Percentiles rank a stretch among this genome's conserved stretches.
phyloP scores from a whole-genome alignment of 352 stramenopile genomes.

The Pythium inflatum region DNA sequence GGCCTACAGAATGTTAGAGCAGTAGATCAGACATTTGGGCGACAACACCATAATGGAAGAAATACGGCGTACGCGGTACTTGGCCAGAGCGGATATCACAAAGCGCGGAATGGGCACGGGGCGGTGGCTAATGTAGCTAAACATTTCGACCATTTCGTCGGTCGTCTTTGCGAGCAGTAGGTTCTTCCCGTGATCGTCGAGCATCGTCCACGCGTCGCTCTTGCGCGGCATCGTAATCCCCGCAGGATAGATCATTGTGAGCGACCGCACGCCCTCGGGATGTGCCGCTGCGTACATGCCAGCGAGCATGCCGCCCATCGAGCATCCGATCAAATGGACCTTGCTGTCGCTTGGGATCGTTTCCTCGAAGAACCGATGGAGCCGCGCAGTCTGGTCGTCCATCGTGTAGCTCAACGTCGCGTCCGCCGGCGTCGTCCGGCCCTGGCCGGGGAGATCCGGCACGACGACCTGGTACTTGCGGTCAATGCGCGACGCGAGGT shows the following conservation, averaged over 20 bases:
- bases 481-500: slow-evolving; percentile 54
- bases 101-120: slow-evolving; percentile 40
- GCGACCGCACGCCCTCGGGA: slow-evolving; percentile 52
- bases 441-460: slow-evolving; percentile 72
- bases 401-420: slow-evolving; percentile 53
- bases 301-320: slow-evolving; percentile 78
- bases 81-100: slow-evolving; percentile 41
- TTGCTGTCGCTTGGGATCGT: slow-evolving; percentile 53
- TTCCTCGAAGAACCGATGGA: slow-evolving; percentile 64
- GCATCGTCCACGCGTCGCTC: slow-evolving; percentile 54
- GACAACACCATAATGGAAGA: too few species aligned
- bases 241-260: slow-evolving; percentile 78
- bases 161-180: slow-evolving; percentile 61
- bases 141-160: slow-evolving; percentile 68
- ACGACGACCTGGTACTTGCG: slow-evolving; percentile 61
- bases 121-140: slow-evolving; percentile 44
- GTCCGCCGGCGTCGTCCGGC: slow-evolving; percentile 57
- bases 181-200: slow-evolving; percentile 64
- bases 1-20: slow-evolving; percentile 15
- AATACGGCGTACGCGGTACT: slow-evolving; percentile 21
- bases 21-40: background rate
- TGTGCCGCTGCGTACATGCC: slow-evolving; percentile 72
- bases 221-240: slow-evolving; percentile 71
- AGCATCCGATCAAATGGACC: slow-evolving; percentile 75
- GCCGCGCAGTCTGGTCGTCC: slow-evolving; percentile 50